Conservation (phyloP, 208 protist genomes). For the Wallacemonas sp. region DNA sequence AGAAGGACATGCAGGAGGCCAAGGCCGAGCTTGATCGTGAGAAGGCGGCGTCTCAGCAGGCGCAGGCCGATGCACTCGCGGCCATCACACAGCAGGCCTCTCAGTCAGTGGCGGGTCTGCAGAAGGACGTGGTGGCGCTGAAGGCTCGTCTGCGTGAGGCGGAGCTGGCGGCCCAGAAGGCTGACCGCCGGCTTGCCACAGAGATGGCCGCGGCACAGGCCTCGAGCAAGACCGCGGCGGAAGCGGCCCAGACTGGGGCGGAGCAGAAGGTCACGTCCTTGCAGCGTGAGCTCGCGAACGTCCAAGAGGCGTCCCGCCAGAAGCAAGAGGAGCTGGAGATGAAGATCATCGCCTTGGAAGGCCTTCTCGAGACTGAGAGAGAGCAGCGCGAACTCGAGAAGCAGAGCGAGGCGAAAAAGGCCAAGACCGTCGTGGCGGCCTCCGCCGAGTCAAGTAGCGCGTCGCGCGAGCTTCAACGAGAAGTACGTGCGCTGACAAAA, state of each 20-base stretch:
- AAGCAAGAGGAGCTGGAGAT: conserved; percentile 10
- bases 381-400: conserved; percentile 19
- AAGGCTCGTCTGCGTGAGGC: not conserved
- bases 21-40: conserved; percentile 3
- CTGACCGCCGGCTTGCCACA: not conserved
- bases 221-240: not conserved
- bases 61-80: not conserved
- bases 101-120: not conserved
- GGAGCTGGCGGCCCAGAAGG: conserved; percentile 9
- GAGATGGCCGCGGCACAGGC: conserved; percentile 12
- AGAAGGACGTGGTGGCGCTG: conserved; percentile 1
- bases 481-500: conserved; percentile 20
- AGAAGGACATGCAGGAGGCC: conserved; percentile 1
- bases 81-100: not conserved
- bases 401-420: not conserved
- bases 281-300: not conserved
- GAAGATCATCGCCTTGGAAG: conserved; percentile 1
- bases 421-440: not conserved
- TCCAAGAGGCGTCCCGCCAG: not conserved
- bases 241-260: not conserved
- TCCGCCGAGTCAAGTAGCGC: not conserved
- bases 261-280: conserved; percentile 3
- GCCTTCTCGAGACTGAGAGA: conserved; percentile 18
- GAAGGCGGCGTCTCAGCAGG: not conserved
- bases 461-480: conserved; percentile 4